Evolutionary conservation across 345 rosid genomes (phyloP).

Genomic region (Gossypium australe): DNA sequence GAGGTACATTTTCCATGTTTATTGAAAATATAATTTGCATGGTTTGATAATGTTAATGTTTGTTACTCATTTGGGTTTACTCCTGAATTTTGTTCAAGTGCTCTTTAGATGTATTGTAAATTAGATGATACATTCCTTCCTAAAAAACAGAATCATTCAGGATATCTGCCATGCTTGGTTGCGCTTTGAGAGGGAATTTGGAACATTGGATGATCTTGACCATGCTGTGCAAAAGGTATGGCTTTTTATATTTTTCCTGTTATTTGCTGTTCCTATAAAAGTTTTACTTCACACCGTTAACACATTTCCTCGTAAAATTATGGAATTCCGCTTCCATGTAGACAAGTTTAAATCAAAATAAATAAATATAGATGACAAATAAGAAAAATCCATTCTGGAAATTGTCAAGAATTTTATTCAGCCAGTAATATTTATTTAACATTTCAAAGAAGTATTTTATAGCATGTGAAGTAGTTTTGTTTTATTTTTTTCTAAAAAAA

Average conservation of each 20-base stretch:
- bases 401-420: background rate
- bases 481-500: background rate
- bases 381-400: background rate
- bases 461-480: background rate
- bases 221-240: constrained; percentile 76
- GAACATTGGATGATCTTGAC: constrained; percentile 69
- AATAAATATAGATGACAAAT: background rate
- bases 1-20: constrained; percentile 42
- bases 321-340: background rate
- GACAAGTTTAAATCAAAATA: background rate
- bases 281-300: background rate
- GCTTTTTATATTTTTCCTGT: background rate
- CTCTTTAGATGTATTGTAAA: constrained; percentile 28
- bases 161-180: constrained; percentile 83
- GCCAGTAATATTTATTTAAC: too few relatives aligned
- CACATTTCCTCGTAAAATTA: background rate
- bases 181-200: constrained; percentile 80
- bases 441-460: too few relatives aligned
- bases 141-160: constrained; percentile 76
- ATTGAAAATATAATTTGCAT: background rate
- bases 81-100: constrained; percentile 11
- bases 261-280: background rate
- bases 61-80: background rate
- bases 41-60: background rate
- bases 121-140: constrained; percentile 56